Conservation (phyloP, 331 rosid genomes). For the Spiraea crenata region DNA sequence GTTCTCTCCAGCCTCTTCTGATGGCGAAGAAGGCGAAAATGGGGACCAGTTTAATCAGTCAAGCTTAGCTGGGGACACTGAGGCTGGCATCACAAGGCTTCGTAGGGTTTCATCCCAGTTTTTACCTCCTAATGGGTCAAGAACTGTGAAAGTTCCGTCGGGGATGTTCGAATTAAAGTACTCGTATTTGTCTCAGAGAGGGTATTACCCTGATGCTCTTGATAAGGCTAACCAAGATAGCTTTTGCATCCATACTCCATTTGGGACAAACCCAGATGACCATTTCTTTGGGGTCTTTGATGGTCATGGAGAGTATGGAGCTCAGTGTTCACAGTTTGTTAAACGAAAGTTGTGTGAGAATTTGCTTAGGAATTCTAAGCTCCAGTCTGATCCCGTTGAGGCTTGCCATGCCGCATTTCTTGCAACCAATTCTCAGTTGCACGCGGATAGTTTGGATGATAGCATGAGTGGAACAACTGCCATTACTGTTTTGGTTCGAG, state of each 20-base stretch:
- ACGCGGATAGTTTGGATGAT: slow-evolving; percentile 71
- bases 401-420: slow-evolving; percentile 78
- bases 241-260: slow-evolving; percentile 89
- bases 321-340: slow-evolving; percentile 86
- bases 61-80: slow-evolving; percentile 57
- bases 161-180: slow-evolving; percentile 60
- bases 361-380: slow-evolving; percentile 57
- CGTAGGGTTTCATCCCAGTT: slow-evolving; percentile 95
- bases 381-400: slow-evolving; percentile 68
- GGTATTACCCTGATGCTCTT: slow-evolving; percentile 94
- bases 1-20: slow-evolving; percentile 48
- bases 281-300: slow-evolving; percentile 96
- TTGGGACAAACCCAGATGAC: slow-evolving; percentile 67
- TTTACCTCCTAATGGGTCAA: slow-evolving; percentile 83
- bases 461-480: slow-evolving; percentile 98
- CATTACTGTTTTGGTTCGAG: slow-evolving; percentile 77
- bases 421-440: slow-evolving; percentile 72
- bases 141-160: slow-evolving; percentile 58
- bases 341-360: slow-evolving; percentile 85
- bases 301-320: slow-evolving; percentile 95
- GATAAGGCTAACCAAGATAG: slow-evolving; percentile 98
- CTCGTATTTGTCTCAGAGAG: slow-evolving; percentile 83
- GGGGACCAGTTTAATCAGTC: slow-evolving; percentile 49
- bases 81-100: slow-evolving; percentile 71
- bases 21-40: slow-evolving; percentile 41